Evolutionary conservation across 192 early-diverging fungal genomes (phyloP).

Genomic region (Backusella mclennaniae): DNA sequence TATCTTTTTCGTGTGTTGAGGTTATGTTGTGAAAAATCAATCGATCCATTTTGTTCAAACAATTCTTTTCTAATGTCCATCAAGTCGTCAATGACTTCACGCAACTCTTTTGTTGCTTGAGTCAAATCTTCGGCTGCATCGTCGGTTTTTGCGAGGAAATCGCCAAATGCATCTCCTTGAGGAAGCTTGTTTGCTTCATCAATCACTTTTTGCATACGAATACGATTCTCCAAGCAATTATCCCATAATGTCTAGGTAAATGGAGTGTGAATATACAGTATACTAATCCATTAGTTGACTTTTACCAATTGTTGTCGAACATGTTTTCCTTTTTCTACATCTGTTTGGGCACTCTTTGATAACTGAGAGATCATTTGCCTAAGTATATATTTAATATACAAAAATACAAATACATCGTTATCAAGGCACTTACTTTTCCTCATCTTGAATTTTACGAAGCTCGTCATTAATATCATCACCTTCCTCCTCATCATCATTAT

Average conservation of each 20-base stretch:
- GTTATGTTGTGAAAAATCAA: conserved; percentile 22
- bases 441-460: conserved; percentile 72
- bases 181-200: conserved; percentile 81
- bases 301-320: conserved; percentile 85
- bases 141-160: conserved; percentile 21
- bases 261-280: not conserved
- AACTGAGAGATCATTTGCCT: conserved; percentile 74
- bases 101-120: conserved; percentile 27
- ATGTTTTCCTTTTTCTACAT: conserved; percentile 90
- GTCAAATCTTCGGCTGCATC: conserved; percentile 27
- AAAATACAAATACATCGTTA: not conserved
- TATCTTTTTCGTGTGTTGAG: conserved; percentile 44
- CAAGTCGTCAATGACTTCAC: conserved; percentile 39
- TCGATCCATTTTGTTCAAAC: conserved; percentile 39
- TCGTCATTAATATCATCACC: conserved; percentile 50
- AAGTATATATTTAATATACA: not conserved
- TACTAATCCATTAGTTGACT: not conserved
- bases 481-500: conserved; percentile 43
- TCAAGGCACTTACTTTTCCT: conserved; percentile 59
- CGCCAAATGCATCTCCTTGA: conserved; percentile 35
- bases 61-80: conserved; percentile 39
- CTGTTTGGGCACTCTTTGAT: conserved; percentile 68
- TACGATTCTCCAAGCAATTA: conserved; percentile 78
- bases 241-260: conserved; percentile 69
- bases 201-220: conserved; percentile 81